Base-by-base conservation (phyloP, 331 rosid species). In the Rosa hybrid region DNA sequence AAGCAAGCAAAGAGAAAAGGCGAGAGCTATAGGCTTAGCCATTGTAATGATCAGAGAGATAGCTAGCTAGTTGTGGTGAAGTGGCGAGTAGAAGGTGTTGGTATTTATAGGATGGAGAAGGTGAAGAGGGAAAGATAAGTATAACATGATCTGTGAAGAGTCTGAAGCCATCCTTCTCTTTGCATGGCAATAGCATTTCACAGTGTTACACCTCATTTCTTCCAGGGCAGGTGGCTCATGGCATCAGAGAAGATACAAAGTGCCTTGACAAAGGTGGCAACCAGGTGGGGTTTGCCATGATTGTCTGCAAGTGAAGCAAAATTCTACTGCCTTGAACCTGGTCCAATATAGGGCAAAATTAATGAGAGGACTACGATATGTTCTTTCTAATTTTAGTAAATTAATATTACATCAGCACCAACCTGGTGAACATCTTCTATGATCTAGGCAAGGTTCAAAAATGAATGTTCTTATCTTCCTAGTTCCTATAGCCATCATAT, bases 201-300 rank as follows among this genome's bases (percentile, higher is more conserved):
- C 16, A 48, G 49, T 20, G 64, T 78, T 62, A 89, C 97, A 90
- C 91, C 84, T 90, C 90, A 86, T 75, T 17, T 45, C 2, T 41
- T 44, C 3, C 14, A 21, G 46, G 76, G 84, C 78, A 77, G 73
- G 41, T 79, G 85, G 86, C 80, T 81, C 9, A 16, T 42, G 30
- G 50, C 7, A 25, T 27, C 21, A 20, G 77, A 71, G 82, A 57
- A 57, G 16, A 27, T 25, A 23, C 34, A 59, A 59, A n/a, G 34
- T 21, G 16, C 34, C 14, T 59, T 59, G 34, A 59, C 10, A 14
- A 21, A 59, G 27, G 34, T 59, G 34, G 12, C 34, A 63, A 25
- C 42, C 42, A 63, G 68, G 42, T 63, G 18, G 38, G 20, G 39
- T 11, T 63, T 5, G 12, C 4, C 42, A 12, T 63, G 68, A 63